Conservation (phyloP, 768 basidiomycete species). For the Tylopilus felleus region DNA sequence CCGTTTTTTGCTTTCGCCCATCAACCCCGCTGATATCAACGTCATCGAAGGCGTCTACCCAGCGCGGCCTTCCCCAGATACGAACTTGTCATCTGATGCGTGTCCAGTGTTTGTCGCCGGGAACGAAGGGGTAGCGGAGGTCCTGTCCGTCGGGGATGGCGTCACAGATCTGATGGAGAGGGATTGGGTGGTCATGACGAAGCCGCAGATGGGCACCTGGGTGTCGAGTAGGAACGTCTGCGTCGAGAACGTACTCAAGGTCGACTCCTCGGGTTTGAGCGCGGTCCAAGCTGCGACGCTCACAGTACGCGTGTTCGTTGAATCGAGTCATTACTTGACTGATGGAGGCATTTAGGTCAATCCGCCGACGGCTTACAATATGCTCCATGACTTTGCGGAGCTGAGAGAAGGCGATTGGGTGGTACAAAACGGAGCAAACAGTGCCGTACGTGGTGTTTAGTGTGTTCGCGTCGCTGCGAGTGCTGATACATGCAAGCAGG, state of each 20-base stretch:
- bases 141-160: conserved; percentile 56
- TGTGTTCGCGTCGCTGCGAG: not conserved
- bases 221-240: conserved; percentile 50
- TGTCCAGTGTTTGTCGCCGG: conserved; percentile 59
- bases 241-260: conserved; percentile 54
- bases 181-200: conserved; percentile 76
- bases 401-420: conserved; percentile 74
- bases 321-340: not conserved
- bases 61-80: conserved; percentile 44
- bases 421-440: conserved; percentile 84
- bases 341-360: conserved; percentile 54
- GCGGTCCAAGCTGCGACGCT: conserved; percentile 73
- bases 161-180: conserved; percentile 46
- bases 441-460: conserved; percentile 52
- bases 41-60: conserved; percentile 85
- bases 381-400: conserved; percentile 68
- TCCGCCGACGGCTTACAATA: conserved; percentile 78
- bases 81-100: conserved; percentile 33
- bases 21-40: conserved; percentile 82
- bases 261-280: conserved; percentile 49
- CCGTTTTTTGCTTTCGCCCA: conserved; percentile 64
- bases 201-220: conserved; percentile 77
- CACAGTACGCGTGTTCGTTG: conserved; percentile 43
- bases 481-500: conserved; percentile 37
- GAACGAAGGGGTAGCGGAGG: conserved; percentile 72